Evolutionary conservation across 176 grass and related monocot genomes (phyloP).

Genomic region (Triticum turgidum): DNA sequence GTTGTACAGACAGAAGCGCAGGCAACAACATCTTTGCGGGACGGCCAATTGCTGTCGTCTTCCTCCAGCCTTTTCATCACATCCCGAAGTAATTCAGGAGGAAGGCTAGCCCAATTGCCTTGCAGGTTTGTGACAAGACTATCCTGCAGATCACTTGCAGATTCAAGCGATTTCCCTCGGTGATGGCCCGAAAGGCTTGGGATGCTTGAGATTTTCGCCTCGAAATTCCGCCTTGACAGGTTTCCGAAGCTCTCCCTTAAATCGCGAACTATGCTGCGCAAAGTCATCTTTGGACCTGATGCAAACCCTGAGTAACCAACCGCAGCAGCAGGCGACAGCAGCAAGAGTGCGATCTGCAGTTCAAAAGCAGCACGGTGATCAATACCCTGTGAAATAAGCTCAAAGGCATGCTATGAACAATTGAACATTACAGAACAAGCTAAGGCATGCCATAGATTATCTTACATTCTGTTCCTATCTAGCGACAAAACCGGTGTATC

Average conservation of each 20-base stretch:
- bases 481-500: not conserved
- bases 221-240: conserved; percentile 58
- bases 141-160: conserved; percentile 40
- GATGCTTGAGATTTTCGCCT: conserved; percentile 55
- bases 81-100: conserved; percentile 77
- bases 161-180: conserved; percentile 47
- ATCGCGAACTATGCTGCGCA: conserved; percentile 67
- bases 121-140: conserved; percentile 26
- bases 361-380: not conserved
- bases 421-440: not conserved
- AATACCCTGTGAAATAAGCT: conserved; percentile 18
- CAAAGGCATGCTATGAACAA: not conserved
- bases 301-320: conserved; percentile 13
- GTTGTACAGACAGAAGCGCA: conserved; percentile 75
- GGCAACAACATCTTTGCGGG: conserved; percentile 79
- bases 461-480: conserved; percentile 1
- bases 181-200: conserved; percentile 38
- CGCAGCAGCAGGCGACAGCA: not conserved
- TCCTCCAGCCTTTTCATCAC: conserved; percentile 72
- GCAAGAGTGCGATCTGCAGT: not conserved
- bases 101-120: conserved; percentile 62
- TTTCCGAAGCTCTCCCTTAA: conserved; percentile 69
- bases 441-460: not conserved
- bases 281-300: conserved; percentile 48
- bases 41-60: conserved; percentile 74